These are phyloP conservation scores for Serendipita indica DNA, from an alignment of 768 basidiomycete species.

Conservation along the genomic window DNA sequence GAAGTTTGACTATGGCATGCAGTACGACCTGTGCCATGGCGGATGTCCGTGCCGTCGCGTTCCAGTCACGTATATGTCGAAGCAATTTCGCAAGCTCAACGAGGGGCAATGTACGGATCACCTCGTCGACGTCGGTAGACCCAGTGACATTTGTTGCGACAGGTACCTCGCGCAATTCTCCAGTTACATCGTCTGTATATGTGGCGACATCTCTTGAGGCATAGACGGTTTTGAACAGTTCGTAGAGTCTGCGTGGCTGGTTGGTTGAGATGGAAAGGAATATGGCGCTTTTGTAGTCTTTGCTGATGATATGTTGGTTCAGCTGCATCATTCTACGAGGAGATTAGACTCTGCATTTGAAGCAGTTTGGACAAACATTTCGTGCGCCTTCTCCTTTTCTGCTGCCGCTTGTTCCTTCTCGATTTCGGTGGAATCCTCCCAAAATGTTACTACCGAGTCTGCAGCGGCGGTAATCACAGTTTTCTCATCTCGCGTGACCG, in stretches of 20 bases:
- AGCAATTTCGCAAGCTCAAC: conserved; percentile 70
- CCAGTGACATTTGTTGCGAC: conserved; percentile 43
- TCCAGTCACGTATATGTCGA: conserved; percentile 80
- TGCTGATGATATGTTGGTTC: conserved; percentile 17
- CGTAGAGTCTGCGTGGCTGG: conserved; percentile 76
- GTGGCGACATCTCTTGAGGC: conserved; percentile 15
- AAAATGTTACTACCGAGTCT: conserved; percentile 90
- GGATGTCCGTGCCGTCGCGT: conserved; percentile 81
- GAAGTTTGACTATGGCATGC: conserved; percentile 64
- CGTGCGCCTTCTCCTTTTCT: conserved; percentile 58
- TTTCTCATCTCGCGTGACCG: conserved; percentile 63
- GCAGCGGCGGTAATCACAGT: conserved; percentile 89
- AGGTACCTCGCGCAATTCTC: not conserved
- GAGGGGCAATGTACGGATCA: conserved; percentile 54
- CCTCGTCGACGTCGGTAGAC: conserved; percentile 57
- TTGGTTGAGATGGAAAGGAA: conserved; percentile 83
- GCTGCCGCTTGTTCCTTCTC: conserved; percentile 38
- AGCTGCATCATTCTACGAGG: not conserved
- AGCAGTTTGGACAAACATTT: conserved; percentile 60
- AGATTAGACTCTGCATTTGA: no score
- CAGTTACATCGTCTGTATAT: not conserved
- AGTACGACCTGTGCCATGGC: conserved; percentile 72
- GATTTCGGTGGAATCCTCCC: conserved; percentile 80
- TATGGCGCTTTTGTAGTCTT: conserved; percentile 85
- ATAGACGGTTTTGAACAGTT: conserved; percentile 57